phyloP scores from a whole-genome alignment of 768 basidiomycete genomes.

The Rickenella mellea region DNA sequence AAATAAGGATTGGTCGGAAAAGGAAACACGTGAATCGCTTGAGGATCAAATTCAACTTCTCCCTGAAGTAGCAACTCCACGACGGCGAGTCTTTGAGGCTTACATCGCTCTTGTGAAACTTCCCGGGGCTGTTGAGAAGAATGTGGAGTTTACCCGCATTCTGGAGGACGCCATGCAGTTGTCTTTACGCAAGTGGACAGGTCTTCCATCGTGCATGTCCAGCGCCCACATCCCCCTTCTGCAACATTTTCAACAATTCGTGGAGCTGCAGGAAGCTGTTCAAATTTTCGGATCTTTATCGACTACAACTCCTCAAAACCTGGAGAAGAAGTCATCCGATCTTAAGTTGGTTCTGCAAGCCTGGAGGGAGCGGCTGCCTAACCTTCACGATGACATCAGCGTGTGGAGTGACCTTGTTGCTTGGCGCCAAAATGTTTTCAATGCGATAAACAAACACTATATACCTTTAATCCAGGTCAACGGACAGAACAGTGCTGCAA shows the following conservation, averaged over 20 bases:
- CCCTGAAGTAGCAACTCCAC: constrained; percentile 83
- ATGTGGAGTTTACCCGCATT: constrained; percentile 77
- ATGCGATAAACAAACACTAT: constrained; percentile 92
- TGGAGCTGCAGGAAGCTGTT: constrained; percentile 92
- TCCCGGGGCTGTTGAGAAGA: constrained; percentile 75
- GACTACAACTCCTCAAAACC: constrained; percentile 74
- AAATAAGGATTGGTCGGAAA: constrained; percentile 83
- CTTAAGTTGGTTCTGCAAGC: constrained; percentile 94
- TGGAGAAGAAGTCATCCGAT: constrained; percentile 92
- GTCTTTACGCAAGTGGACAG: constrained; percentile 91
- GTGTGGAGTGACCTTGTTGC: constrained; percentile 99
- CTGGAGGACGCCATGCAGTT: constrained; percentile 96
- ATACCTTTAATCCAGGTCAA: constrained; percentile 71
- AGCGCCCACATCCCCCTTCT: constrained; percentile 90
- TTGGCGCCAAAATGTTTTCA: constrained; percentile 98
- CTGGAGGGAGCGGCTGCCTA: constrained; percentile 94
- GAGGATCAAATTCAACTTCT: constrained; percentile 76
- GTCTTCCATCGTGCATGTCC: constrained; percentile 76
- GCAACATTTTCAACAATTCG: constrained; percentile 98
- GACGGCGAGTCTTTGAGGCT: constrained; percentile 96
- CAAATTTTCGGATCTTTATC: constrained; percentile 89
- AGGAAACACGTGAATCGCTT: constrained; percentile 52
- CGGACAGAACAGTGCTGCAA: constrained; percentile 30
- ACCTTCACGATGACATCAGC: constrained; percentile 93
- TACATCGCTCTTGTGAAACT: constrained; percentile 83